These are phyloP conservation scores for Colletotrichum sp. DNA, from an alignment of 2,329 filamentous ascomycete genomes.

Conservation along the genomic window DNA sequence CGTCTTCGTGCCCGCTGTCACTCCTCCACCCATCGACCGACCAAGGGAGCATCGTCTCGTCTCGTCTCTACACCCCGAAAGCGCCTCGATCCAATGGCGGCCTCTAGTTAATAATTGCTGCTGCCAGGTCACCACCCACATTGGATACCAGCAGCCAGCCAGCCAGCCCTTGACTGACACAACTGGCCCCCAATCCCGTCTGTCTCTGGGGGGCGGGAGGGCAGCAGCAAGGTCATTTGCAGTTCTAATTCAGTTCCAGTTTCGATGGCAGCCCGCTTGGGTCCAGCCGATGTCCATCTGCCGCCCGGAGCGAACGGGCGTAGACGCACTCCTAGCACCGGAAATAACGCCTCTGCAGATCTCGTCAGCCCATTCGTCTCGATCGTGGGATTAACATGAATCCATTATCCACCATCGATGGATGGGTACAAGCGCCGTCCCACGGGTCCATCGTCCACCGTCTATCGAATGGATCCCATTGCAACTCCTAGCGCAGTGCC, in stretches of 20 bases:
- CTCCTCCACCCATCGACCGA: not conserved
- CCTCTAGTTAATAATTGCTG: not conserved
- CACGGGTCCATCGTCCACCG: not conserved
- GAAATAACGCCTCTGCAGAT: constrained; percentile 8
- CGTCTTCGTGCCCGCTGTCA: not conserved
- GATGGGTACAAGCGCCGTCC: not conserved
- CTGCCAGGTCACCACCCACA: not conserved
- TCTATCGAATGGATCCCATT: not conserved
- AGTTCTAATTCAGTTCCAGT: not conserved
- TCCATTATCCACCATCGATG: not conserved
- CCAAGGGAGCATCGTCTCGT: constrained; percentile 1
- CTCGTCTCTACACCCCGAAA: not conserved
- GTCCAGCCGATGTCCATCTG: not conserved
- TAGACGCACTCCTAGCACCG: not conserved
- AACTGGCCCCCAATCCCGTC: not conserved
- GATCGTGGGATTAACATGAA: not conserved
- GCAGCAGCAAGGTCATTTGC: not conserved
- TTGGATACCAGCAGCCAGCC: not conserved
- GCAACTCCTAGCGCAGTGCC: not conserved
- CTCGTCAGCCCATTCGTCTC: not conserved
- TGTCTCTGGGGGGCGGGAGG: not conserved
- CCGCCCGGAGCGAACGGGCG: constrained; percentile 3
- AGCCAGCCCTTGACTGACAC: not conserved
- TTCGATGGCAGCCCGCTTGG: not conserved
- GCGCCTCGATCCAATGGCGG: not conserved